Percentiles rank a stretch among this genome's conserved stretches.
phyloP scores from a whole-genome alignment of 805 yeast genomes.

The Alloascoidea africana region DNA sequence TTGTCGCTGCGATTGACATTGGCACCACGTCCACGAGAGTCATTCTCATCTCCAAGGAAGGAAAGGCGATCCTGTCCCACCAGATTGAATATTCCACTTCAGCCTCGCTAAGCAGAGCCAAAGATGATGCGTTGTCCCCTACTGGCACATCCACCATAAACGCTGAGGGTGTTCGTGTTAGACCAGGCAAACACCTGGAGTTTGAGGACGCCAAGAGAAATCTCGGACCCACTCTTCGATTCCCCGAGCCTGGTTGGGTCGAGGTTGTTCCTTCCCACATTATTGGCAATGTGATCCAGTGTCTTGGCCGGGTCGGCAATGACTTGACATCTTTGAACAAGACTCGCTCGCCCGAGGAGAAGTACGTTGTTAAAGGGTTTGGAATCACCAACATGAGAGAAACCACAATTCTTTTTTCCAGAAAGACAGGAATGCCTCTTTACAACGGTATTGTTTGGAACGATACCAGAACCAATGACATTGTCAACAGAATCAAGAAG shows the following conservation, averaged over 20 bases:
- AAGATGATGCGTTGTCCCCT: background rate
- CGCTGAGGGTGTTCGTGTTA: slow-evolving; percentile 1
- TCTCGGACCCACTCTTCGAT: slow-evolving; percentile 50
- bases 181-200: slow-evolving; percentile 6
- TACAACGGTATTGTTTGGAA: slow-evolving; percentile 93
- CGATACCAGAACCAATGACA: slow-evolving; percentile 71
- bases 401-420: slow-evolving; percentile 74
- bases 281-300: slow-evolving; percentile 59
- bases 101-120: too few species aligned
- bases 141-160: background rate
- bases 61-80: slow-evolving; percentile 71
- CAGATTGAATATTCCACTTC: slow-evolving; percentile 89
- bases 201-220: slow-evolving; percentile 18
- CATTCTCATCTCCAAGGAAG: slow-evolving; percentile 58
- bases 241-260: slow-evolving; percentile 79
- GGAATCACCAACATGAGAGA: slow-evolving; percentile 96
- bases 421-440: slow-evolving; percentile 67
- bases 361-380: slow-evolving; percentile 44
- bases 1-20: too few species aligned
- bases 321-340: slow-evolving; percentile 6
- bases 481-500: slow-evolving; percentile 47
- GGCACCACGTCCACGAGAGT: slow-evolving; percentile 91
- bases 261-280: slow-evolving; percentile 70
- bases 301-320: slow-evolving; percentile 24
- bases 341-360: background rate